A percentile compares a stretch with the other conserved stretches of the same genome.
Evolutionary conservation across 371 early-diverging fungal species (phyloP).

Genomic region (Chytridiales sp.): DNA sequence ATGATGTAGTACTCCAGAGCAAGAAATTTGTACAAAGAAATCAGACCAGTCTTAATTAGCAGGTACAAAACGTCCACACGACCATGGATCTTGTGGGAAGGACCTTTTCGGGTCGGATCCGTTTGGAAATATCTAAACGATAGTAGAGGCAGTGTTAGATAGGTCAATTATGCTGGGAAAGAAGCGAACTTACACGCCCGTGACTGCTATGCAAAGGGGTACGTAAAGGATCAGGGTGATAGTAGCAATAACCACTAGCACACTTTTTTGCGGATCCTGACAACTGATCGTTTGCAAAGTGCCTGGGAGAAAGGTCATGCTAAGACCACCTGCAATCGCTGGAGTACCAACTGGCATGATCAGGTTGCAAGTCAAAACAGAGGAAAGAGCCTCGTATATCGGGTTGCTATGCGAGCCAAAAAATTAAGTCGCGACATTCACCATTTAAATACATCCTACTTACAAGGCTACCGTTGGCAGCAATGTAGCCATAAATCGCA

Average conservation of each 20-base stretch:
- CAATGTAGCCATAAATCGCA: not conserved
- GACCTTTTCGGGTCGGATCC: not conserved
- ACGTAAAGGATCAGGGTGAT: not conserved
- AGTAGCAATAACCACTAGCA: not conserved
- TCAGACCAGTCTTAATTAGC: not conserved
- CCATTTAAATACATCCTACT: not conserved
- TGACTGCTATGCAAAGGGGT: not conserved
- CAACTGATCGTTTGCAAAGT: not conserved
- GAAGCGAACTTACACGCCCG: not conserved
- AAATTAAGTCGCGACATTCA: not conserved
- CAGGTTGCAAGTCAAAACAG: slow-evolving; percentile 11
- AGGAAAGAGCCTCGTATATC: slow-evolving; percentile 15
- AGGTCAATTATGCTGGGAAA: not conserved
- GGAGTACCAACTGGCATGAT: not conserved
- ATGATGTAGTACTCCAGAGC: not conserved
- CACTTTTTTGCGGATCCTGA: too few species aligned
- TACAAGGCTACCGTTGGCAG: slow-evolving; percentile 3
- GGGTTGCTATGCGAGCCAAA: not conserved
- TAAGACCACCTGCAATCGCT: not conserved
- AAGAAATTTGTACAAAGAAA: not conserved
- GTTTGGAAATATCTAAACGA: not conserved
- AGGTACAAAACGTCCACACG: slow-evolving; percentile 3
- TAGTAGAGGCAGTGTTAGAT: too few species aligned
- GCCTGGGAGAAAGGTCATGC: not conserved
- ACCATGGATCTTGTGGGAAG: not conserved